Evolutionary conservation across 2,329 filamentous ascomycete genomes (phyloP), one percentile per base, ranked within the genome.

Genomic region (Annulohypoxylon truncatum): DNA sequence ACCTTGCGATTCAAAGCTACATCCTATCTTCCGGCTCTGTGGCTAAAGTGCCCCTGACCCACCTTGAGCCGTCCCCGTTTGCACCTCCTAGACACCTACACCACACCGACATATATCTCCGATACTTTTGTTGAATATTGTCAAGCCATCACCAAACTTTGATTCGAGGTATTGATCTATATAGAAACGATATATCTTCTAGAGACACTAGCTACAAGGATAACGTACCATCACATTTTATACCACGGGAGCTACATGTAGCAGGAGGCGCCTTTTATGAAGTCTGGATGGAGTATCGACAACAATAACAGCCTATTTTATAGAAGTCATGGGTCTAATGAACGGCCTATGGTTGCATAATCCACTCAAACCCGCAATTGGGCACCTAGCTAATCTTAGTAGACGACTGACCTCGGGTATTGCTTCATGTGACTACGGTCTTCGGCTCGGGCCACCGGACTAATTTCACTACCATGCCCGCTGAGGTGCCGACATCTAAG

Each of bases 331-430:
- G 8, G 40, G 40, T 51, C 20, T 5, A 20, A 15, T 52, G 31
- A 50, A 52, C 13, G n/a, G 22, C 3, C 47, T 15, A 48, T 48
- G 29, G 22, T 28, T 48, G 40, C 48, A 54, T 42, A 5, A 15
- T n/a, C 42, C 46, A 26, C 33, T 3, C 7, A 59, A 26, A 18
- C 10, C 50, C 8, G 18, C n/a, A 56, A 56, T 47, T 57, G 8
- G 24, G 9, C 12, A n/a, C n/a, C 24, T 29, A 47, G 24, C 28
- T 48, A 38, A n/a, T 26, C 38, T 33, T 8, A n/a, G 24, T 15
- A 54, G 20, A n/a, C 50, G 20, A 33, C 42, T 47, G 52, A 62
- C 66, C 66, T 68, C 66, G 66, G 66, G 58, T 68, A 68, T 56
- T 35, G 46, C 35, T 63, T 62, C 31, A 31, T 44, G 31, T 24